Evolutionary conservation across 2,329 filamentous ascomycete genomes (phyloP).

Genomic region (Didymella exigua): DNA sequence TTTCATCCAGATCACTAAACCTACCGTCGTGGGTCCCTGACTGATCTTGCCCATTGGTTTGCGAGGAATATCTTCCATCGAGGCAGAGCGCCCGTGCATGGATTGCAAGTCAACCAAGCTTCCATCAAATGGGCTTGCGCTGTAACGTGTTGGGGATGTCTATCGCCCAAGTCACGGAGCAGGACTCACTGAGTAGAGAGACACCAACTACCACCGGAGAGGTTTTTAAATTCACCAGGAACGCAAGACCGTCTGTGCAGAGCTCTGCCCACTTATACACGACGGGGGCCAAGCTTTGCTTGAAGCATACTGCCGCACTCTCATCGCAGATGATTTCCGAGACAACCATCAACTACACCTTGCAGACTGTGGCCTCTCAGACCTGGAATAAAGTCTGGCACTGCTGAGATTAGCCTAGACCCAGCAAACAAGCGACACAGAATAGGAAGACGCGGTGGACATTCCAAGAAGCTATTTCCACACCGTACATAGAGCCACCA

Average conservation of each 20-base stretch:
- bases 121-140: neutral
- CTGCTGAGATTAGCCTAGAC: neutral
- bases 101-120: neutral
- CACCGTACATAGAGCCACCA: neutral
- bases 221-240: neutral
- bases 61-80: too few species aligned
- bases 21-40: neutral
- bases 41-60: neutral
- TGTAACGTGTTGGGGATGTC: neutral
- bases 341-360: neutral
- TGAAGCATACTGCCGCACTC: neutral
- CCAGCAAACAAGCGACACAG: neutral
- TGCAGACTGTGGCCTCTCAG: neutral
- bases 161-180: neutral
- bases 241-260: neutral
- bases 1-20: neutral
- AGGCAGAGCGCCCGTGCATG: neutral
- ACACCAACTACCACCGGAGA: neutral
- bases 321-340: neutral
- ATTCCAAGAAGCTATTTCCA: neutral
- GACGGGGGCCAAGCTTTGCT: neutral
- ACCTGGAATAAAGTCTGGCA: neutral
- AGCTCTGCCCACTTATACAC: neutral
- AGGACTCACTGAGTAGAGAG: neutral
- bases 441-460: neutral